A percentile compares a stretch with the other conserved stretches of the same genome.
phyloP scores from a whole-genome alignment of 176 grass and related monocot genomes.

The Alloteropsis semialata region DNA sequence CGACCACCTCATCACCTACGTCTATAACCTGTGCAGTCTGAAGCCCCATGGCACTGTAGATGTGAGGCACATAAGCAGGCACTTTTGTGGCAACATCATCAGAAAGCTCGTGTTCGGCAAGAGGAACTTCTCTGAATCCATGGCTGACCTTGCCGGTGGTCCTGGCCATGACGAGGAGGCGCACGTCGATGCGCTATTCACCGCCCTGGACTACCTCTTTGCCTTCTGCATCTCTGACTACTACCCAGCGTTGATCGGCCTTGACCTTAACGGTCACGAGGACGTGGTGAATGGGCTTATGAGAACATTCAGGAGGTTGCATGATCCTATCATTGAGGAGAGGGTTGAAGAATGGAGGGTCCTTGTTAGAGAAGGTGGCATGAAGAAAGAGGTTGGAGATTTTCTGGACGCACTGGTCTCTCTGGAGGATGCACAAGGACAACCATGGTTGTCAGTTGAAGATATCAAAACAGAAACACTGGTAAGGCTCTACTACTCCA shows the following conservation, averaged over 20 bases:
- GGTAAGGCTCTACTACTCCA: too few relatives aligned
- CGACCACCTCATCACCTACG: slow-evolving; percentile 17
- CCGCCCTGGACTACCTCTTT: not conserved
- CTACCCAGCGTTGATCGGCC: slow-evolving; percentile 23
- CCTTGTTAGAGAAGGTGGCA: not conserved
- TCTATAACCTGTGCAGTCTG: not conserved
- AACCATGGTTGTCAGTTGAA: not conserved
- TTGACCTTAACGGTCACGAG: slow-evolving; percentile 49
- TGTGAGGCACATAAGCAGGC: too few relatives aligned
- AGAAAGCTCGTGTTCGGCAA: slow-evolving; percentile 35
- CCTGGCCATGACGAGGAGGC: slow-evolving; percentile 37
- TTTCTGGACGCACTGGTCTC: slow-evolving; percentile 16
- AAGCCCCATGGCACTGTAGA: not conserved
- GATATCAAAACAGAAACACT: slow-evolving; percentile 30
- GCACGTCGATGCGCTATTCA: slow-evolving; percentile 36
- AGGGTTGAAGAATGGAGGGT: not conserved
- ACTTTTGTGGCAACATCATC: slow-evolving; percentile 46
- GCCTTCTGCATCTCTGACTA: slow-evolving; percentile 51
- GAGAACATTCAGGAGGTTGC: not conserved
- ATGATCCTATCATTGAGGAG: slow-evolving; percentile 36
- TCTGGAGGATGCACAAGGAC: not conserved
- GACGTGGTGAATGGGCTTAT: not conserved
- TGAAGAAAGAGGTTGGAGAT: not conserved
- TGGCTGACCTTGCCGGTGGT: not conserved
- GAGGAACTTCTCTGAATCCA: slow-evolving; percentile 15